phyloP scores from a whole-genome alignment of 2,329 filamentous ascomycete genomes.

The Ophiostoma ips region DNA sequence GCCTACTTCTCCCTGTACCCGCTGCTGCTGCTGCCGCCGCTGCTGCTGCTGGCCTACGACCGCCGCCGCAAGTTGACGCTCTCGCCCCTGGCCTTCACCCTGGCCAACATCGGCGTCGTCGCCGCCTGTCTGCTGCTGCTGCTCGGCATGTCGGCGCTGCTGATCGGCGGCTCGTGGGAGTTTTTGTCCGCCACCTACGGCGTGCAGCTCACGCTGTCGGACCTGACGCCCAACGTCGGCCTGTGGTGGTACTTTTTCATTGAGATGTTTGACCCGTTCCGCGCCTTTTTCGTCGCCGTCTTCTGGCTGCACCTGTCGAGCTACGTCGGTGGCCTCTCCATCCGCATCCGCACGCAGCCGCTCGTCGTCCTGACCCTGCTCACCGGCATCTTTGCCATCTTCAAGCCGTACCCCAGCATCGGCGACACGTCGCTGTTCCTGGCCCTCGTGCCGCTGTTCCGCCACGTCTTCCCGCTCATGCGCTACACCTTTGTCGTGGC shows the following conservation, averaged over 20 bases:
- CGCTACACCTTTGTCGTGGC: constrained; percentile 82
- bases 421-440: constrained; percentile 81
- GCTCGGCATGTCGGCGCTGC: constrained; percentile 54
- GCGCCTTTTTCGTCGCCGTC: constrained; percentile 90
- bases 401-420: constrained; percentile 93
- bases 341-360: constrained; percentile 73
- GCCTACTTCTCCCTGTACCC: constrained; percentile 90
- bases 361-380: constrained; percentile 75
- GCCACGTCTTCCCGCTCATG: constrained; percentile 88
- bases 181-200: constrained; percentile 86
- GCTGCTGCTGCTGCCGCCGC: constrained; percentile 67
- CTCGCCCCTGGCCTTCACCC: constrained; percentile 36
- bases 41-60: constrained; percentile 71
- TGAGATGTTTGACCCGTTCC: constrained; percentile 98
- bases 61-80: constrained; percentile 22
- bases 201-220: constrained; percentile 77
- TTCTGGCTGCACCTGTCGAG: constrained; percentile 93
- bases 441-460: constrained; percentile 67
- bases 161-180: constrained; percentile 70
- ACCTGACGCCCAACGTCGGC: constrained; percentile 87
- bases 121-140: constrained; percentile 43
- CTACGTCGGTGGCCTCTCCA: constrained; percentile 75
- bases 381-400: constrained; percentile 80
- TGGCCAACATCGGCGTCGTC: constrained; percentile 39
- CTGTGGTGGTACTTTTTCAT: constrained; percentile 99